Base-by-base conservation (phyloP, 352 stramenopile genomes). In the Thraustochytrium sp. region DNA sequence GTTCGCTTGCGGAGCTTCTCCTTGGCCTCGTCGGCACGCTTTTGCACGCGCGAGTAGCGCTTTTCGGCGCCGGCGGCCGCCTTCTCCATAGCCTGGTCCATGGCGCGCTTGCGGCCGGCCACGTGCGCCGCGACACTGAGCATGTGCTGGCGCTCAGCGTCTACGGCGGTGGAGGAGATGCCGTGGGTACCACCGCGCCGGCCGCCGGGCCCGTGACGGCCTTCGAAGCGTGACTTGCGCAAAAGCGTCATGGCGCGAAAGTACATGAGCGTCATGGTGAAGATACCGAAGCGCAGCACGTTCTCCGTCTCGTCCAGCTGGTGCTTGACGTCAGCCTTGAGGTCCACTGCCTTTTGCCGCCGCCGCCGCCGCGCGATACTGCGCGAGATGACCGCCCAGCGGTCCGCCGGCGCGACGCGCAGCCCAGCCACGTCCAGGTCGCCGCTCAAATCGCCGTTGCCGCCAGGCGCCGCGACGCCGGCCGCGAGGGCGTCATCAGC, bases 261-360 rank as follows among this genome's bases (percentile, higher is more conserved):
- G 87, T 98, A 98, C 94, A 97, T 96, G 53, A 98, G 89, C 42
- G 94, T 97, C 86, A 98, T 92, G 86, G 89, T 97, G 83, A 98
- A 98, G 26, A 98, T 85, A 13, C 93, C 95, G 84, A 98, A 98
- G 38, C 94, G 95, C n/a, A 98, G 89, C n/a, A 92, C 95, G 21
- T 89, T 90, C 87, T 98, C 94, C 21, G 93, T 95, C 77, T 94
- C 91, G 36, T 88, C 85, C 1, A 94, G 80, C 36, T 88, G 82
- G 63, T 91, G 82, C 68, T 91, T 85, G 18, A 76, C 87, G 37
- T 89, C 62, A 21, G 46, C 37, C 29, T 75, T 54, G 18, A 56
- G 16, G 2, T 68, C 46, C 3, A 87, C 63, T 2, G 84, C 84
- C 29, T 80, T 85, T 13, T 85, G 49, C 9, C 80, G 38, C 16